Evolutionary conservation across 1,284 basidiomycete species (phyloP), one percentile per base, ranked within the genome.

Genomic region (Sanguinoderma infundibulare): DNA sequence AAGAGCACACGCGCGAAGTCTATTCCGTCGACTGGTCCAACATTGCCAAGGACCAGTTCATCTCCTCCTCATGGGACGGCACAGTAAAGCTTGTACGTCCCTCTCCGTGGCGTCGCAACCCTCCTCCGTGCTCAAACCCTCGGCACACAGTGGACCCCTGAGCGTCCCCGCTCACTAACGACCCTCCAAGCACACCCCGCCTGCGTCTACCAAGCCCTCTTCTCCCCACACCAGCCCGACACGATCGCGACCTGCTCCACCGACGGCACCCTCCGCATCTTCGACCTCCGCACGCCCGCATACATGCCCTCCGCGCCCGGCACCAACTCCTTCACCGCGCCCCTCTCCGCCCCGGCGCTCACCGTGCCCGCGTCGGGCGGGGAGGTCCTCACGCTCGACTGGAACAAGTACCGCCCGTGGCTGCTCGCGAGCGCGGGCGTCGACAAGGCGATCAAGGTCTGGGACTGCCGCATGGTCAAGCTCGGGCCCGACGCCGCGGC

Each of bases 11-110:
- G 6, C 86, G 91, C 47, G 97, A 99, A 73, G 94, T 96, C 6
- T 96, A 95, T 78, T 92, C 91, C n/a, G 86, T 98, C 12, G 95
- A 99, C 75, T 99, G 97, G 97, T 96, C 92, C 66, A 98, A 98
- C 75, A 77, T 98, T 61, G 89, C 92, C 69, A 99, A 99, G 75
- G 90, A 95, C 63, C 83, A 87, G 1, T 98, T 99, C 75, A 86
- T 87, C 5, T 96, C 94, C 2, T 87, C 90, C 1, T 94, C 91
- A 24, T 98, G 97, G 97, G 97, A 99, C 73, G 94, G 94, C 32
- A 87, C 84, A 3, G 85, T 97, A 39, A 96, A 98, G 77, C 73
- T 98, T 42, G 96, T 96, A 70, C 58, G 92, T 80, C 26, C n/a
- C 0, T 17, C 17, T 32, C 28, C 49, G 17, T 56, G 15, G 44